Conservation (phyloP, 768 basidiomycete species). For the Hygrocybe punicea region DNA sequence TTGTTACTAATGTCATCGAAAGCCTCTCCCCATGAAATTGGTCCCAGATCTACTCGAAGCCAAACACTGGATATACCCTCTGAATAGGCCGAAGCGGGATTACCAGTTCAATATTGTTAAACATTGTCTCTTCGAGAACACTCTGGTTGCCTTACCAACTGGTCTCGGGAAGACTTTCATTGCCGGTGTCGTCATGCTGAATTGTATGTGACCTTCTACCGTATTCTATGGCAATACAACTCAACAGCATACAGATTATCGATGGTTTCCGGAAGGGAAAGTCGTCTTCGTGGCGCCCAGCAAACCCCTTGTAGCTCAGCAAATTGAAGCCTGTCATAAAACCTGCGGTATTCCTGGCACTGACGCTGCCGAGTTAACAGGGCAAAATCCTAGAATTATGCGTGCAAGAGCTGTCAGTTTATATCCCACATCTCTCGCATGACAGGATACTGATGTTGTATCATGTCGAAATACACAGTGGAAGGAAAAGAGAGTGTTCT, state of each 20-base stretch:
- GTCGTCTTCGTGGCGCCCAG: conserved; percentile 95
- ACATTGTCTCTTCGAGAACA: conserved; percentile 84
- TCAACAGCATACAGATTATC: conserved; percentile 57
- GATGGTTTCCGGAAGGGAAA: conserved; percentile 90
- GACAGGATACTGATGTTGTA: not conserved
- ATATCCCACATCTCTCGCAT: not conserved
- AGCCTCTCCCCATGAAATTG: conserved; percentile 79
- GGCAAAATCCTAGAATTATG: conserved; percentile 53
- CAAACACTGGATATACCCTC: conserved; percentile 87
- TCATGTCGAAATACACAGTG: conserved; percentile 46
- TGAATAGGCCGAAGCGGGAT: conserved; percentile 82
- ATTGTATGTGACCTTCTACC: conserved; percentile 50
- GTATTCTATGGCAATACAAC: not conserved
- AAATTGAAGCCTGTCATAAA: conserved; percentile 88
- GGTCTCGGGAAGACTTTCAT: conserved; percentile 98
- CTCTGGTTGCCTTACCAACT: conserved; percentile 90
- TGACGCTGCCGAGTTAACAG: conserved; percentile 86
- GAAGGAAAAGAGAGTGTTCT: conserved; percentile 82
- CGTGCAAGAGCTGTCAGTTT: conserved; percentile 59
- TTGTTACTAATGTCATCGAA: not conserved
- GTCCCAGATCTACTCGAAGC: conserved; percentile 71
- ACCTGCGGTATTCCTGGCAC: conserved; percentile 88
- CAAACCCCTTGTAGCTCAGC: conserved; percentile 93
- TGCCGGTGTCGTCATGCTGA: conserved; percentile 94
- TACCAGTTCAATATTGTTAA: conserved; percentile 95